phyloP scores from a whole-genome alignment of 805 yeast genomes.

The Grigorovia jiainica region DNA sequence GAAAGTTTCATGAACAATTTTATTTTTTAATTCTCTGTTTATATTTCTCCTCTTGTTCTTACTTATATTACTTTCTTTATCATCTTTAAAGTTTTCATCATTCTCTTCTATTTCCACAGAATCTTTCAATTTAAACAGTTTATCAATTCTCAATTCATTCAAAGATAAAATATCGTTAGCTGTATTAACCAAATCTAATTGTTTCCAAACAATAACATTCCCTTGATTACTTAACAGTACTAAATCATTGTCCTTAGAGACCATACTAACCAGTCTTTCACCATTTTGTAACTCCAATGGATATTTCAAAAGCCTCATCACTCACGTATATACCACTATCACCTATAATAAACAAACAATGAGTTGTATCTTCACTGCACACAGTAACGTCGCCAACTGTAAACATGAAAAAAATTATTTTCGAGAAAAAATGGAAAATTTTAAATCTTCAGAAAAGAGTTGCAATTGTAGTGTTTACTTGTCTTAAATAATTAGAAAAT shows the following conservation, averaged over 20 bases:
- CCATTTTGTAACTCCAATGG: constrained; percentile 13
- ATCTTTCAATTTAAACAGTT: neutral
- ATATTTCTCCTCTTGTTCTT: too few species aligned
- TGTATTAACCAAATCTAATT: constrained; percentile 18
- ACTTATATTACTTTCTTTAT: too few species aligned
- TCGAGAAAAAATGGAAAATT: too few species aligned
- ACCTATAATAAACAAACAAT: too few species aligned
- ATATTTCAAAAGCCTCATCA: constrained; percentile 25
- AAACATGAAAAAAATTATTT: too few species aligned
- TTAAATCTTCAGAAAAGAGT: too few species aligned
- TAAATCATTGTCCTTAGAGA: constrained; percentile 9
- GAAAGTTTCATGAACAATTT: neutral
- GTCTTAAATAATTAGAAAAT: too few species aligned
- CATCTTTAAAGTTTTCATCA: constrained; percentile 7
- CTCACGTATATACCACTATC: too few species aligned
- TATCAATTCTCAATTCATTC: constrained; percentile 6
- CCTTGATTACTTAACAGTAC: constrained; percentile 17
- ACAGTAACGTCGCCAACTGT: too few species aligned
- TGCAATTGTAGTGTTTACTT: too few species aligned
- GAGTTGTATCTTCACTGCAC: too few species aligned
- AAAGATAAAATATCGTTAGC: constrained; percentile 21
- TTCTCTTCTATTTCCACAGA: constrained; percentile 6
- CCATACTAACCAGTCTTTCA: constrained; percentile 20
- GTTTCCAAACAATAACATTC: constrained; percentile 23
- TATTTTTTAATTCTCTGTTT: too few species aligned